A percentile compares a stretch with the other conserved stretches of the same genome.
Evolutionary conservation across 2,329 filamentous ascomycete species (phyloP).

Genomic region (Diaporthe sp.): DNA sequence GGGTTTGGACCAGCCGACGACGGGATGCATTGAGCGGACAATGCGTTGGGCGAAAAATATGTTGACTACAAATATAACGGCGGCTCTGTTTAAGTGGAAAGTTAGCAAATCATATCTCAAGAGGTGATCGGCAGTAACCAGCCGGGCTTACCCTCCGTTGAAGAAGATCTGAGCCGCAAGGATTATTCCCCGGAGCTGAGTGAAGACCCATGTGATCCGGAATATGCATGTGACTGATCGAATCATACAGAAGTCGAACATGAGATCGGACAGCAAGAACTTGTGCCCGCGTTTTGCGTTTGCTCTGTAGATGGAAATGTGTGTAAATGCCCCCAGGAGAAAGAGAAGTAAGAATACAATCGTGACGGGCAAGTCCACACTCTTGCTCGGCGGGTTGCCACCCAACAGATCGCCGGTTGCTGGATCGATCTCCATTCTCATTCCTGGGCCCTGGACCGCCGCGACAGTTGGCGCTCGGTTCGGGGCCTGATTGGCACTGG

Average conservation of each 20-base stretch:
- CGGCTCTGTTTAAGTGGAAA: conserved; percentile 40
- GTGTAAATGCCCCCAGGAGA: conserved; percentile 38
- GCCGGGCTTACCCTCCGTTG: conserved; percentile 46
- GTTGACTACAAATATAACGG: conserved; percentile 49
- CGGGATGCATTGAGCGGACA: conserved; percentile 49
- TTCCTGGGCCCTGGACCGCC: not conserved
- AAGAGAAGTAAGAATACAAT: conserved; percentile 41
- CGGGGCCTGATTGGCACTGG: not conserved
- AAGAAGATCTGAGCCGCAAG: conserved; percentile 49
- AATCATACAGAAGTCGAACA: conserved; percentile 51
- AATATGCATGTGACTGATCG: conserved; percentile 47
- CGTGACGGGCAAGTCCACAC: conserved; percentile 40
- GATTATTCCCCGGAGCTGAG: conserved; percentile 41
- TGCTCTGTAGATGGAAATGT: conserved; percentile 39
- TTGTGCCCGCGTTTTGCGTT: conserved; percentile 50
- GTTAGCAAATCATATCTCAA: not conserved
- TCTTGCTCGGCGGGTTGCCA: conserved; percentile 25
- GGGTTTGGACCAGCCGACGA: conserved; percentile 46
- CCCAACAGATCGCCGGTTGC: conserved; percentile 28
- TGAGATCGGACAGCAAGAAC: conserved; percentile 48
- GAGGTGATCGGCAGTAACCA: not conserved
- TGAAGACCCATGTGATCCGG: conserved; percentile 49
- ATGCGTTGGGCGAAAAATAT: conserved; percentile 52
- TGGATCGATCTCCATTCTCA: conserved; percentile 20
- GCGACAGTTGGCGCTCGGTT: not conserved